Conservation (phyloP, 495 filamentous ascomycete genomes). For the Pseudomonodictys pantanalensis region DNA sequence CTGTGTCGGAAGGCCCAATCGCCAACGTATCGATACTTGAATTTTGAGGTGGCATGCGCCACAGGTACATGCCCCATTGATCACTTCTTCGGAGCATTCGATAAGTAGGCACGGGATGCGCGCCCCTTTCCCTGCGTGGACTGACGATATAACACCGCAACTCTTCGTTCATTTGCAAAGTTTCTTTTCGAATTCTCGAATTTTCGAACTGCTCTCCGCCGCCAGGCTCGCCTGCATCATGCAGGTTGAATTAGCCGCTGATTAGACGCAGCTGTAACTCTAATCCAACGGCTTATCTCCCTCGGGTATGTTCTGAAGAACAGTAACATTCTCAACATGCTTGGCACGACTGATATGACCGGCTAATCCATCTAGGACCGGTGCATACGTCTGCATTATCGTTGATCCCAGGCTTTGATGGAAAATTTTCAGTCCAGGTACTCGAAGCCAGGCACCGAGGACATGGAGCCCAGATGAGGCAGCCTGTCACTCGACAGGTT, state of each 20-base stretch:
- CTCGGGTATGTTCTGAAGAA: no score
- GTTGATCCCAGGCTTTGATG: background rate
- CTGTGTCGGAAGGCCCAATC: no score
- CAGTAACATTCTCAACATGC: background rate
- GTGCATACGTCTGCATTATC: background rate
- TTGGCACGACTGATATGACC: background rate
- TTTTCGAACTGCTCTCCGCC: no score
- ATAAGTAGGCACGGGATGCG: no score
- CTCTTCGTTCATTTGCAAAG: no score
- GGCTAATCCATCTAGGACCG: constrained; percentile 1
- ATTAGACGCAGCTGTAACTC: background rate
- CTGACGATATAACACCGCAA: no score
- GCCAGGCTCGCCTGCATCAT: constrained; percentile 7
- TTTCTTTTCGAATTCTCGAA: no score
- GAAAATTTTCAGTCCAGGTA: constrained; percentile 11
- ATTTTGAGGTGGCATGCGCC: no score
- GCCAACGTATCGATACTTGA: no score
- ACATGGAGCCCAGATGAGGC: background rate
- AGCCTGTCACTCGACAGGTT: constrained; percentile 11
- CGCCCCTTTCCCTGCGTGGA: no score
- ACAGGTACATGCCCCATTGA: no score
- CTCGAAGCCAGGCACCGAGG: background rate
- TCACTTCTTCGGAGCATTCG: no score
- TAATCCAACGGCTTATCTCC: background rate
- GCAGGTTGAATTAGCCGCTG: constrained; percentile 3